These are phyloP conservation scores for Pelagophyceae sp. DNA, from an alignment of 352 stramenopile species.

Conservation along the genomic window DNA sequence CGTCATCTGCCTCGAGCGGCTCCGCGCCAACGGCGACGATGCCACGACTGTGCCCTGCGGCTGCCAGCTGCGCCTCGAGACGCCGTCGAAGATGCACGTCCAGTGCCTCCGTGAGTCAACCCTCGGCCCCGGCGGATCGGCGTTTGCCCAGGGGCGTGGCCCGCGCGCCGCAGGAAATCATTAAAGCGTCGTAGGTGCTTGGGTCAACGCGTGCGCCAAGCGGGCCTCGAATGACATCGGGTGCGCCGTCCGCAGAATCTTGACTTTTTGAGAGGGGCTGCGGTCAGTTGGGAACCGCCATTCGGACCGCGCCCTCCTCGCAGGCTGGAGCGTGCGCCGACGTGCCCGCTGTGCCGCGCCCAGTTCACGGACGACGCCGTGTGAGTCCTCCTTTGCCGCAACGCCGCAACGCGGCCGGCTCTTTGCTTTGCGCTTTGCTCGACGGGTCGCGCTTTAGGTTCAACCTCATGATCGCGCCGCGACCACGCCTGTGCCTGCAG, in stretches of 20 bases:
- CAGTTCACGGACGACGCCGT: neutral
- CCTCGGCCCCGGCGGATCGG: no score
- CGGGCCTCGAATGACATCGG: neutral
- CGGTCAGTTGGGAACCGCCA: neutral
- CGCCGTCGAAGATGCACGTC: neutral
- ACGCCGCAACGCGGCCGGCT: no score
- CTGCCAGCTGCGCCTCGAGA: neutral
- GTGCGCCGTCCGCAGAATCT: no score
- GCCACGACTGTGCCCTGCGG: neutral
- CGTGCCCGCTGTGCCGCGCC: conserved; percentile 11
- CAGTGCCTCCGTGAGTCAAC: neutral
- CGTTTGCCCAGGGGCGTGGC: no score
- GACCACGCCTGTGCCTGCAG: neutral
- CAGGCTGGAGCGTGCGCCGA: neutral
- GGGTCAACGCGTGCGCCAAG: conserved; percentile 1
- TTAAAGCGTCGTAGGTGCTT: no score
- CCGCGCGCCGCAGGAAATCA: no score
- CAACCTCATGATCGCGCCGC: neutral
- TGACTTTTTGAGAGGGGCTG: neutral
- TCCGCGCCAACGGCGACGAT: neutral
- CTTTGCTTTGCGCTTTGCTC: no score
- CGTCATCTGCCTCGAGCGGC: conserved; percentile 13
- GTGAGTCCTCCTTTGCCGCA: no score
- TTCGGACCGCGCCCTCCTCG: neutral
- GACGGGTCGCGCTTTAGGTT: no score